Base-by-base conservation (phyloP, 768 basidiomycete species). In the Suillus bovinus region DNA sequence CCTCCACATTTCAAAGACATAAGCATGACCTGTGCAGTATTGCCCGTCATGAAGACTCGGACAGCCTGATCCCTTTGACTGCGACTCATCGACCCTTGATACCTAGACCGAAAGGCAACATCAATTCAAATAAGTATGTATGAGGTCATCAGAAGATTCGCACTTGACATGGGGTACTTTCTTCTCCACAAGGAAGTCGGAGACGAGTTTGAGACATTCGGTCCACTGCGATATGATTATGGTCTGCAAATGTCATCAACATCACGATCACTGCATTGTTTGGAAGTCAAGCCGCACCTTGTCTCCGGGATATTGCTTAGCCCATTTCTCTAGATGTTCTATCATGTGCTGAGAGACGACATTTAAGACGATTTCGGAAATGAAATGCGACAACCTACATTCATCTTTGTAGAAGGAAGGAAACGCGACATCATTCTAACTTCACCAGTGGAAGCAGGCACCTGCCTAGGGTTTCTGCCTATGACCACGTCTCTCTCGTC, bases 221-320 rank as follows among this genome's bases (percentile, higher is more conserved):
- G 87, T 88, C 86, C 90, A 92, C 70, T 89, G 87, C 0, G 88
- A 90, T 61, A 91, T 80, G 61, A 91, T 74, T 57, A 93, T 70
- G 52, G 82, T 80, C 84, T 89, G 61, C 24, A 52, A 41, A 14
- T 52, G 10, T 31, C 6, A 60, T 68, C 44, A 60, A 60, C 61
- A 39, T 10, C 17, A 38, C n/a, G 17, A 56, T 7, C 5, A 11
- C 17, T 38, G 4, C 27, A 17, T 16, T 39, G 36, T n/a, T 52
- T 47, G 9, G 41, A 39, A 17, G 29, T 33, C 22, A 9, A 44
- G 24, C 60, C 72, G 22, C 24, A 84, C 87, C 81, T 89, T 91
- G 68, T 89, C 87, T 14, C 84, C 82, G 2, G 85, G 84, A 62
- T 79, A 70, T 24, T 80, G 75, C 52, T 79, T 69, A n/a, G 79